Percentiles rank a stretch among this genome's conserved stretches.
Conservation (phyloP, 306 rosid species). For the Rosa multiflora region DNA sequence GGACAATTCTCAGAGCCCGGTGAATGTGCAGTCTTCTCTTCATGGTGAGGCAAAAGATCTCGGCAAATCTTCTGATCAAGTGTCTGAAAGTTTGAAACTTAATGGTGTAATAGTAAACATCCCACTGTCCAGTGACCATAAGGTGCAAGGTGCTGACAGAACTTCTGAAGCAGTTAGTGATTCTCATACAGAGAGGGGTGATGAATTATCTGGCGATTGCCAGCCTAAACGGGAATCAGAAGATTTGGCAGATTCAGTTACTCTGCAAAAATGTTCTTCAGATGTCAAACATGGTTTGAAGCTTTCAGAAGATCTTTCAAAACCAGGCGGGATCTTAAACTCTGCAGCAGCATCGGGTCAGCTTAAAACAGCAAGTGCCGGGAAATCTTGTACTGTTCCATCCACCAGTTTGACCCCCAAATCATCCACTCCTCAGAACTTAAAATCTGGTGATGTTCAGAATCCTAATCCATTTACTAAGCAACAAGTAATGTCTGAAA, state of each 20-base stretch:
- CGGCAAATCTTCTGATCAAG: slow-evolving; percentile 41
- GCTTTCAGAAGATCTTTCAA: slow-evolving; percentile 56
- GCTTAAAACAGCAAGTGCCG: slow-evolving; percentile 43
- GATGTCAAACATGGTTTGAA: slow-evolving; percentile 50
- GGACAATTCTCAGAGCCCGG: slow-evolving; percentile 45
- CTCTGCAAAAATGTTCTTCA: slow-evolving; percentile 39
- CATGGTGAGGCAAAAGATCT: slow-evolving; percentile 42
- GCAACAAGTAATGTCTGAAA: slow-evolving; percentile 45
- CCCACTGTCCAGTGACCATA: slow-evolving; percentile 45
- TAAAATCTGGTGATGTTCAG: slow-evolving; percentile 52
- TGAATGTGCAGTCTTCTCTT: slow-evolving; percentile 48
- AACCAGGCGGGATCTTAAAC: slow-evolving; percentile 36
- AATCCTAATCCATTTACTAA: slow-evolving; percentile 41
- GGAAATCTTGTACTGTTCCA: slow-evolving; percentile 54
- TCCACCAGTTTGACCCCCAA: slow-evolving; percentile 44
- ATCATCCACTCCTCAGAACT: slow-evolving; percentile 37
- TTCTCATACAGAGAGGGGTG: slow-evolving; percentile 45
- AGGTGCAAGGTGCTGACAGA: slow-evolving; percentile 41
- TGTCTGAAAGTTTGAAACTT: slow-evolving; percentile 41
- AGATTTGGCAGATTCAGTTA: slow-evolving; percentile 47
- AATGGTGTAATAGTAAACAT: slow-evolving; percentile 38
- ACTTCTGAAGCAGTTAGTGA: slow-evolving; percentile 42
- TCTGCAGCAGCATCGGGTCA: slow-evolving; percentile 36
- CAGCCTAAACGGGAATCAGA: slow-evolving; percentile 51
- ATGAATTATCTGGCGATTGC: slow-evolving; percentile 42